Conservation (phyloP, 148 eudicot species). For the Beta vulgaris region DNA sequence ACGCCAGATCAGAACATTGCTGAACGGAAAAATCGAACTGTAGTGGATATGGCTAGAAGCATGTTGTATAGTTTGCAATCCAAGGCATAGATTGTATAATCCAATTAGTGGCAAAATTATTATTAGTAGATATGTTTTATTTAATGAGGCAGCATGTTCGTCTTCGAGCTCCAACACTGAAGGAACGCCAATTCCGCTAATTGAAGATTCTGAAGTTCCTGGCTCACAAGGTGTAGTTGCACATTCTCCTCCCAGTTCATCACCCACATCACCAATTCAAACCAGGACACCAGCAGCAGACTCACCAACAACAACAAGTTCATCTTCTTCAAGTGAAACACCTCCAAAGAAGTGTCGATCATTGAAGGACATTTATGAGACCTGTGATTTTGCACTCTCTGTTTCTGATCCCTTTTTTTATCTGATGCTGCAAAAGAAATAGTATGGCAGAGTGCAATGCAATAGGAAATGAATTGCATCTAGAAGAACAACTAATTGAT, state of each 20-base stretch:
- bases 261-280: no score
- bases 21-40: neutral
- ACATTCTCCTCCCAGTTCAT: no score
- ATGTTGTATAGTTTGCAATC: conserved; percentile 12
- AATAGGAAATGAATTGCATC: no score
- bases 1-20: neutral
- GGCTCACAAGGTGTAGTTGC: neutral
- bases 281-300: neutral
- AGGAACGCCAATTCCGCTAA: no score
- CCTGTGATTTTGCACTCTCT: no score
- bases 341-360: neutral
- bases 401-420: no score
- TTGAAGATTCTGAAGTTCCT: neutral
- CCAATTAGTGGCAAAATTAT: conserved; percentile 12
- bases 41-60: conserved; percentile 15
- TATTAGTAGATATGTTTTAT: conserved; percentile 6
- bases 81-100: conserved; percentile 17
- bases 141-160: conserved; percentile 5
- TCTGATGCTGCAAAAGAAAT: no score
- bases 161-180: neutral
- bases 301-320: neutral
- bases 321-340: neutral
- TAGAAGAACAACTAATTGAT: no score
- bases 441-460: no score
- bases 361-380: conserved; percentile 1